Evolutionary conservation across 2,329 filamentous ascomycete species (phyloP).

Genomic region (Aspergillus sp.): DNA sequence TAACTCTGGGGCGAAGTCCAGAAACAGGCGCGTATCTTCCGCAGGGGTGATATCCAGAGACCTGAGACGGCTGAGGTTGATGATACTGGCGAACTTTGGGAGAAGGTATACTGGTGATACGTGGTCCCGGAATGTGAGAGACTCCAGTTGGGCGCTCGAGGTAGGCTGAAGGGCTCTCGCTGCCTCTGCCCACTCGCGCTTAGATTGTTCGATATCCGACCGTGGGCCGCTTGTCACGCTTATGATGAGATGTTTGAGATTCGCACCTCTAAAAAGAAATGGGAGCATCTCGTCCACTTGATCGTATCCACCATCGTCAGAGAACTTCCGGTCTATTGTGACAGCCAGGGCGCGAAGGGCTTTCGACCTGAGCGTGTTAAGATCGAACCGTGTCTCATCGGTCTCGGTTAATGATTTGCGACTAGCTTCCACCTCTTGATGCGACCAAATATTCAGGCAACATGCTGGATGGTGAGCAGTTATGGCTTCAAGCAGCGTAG

Average conservation of each 20-base stretch:
- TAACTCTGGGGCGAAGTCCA: too few species aligned
- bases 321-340: background rate
- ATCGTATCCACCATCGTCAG: background rate
- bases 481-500: background rate
- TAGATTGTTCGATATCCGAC: background rate
- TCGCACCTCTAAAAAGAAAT: background rate
- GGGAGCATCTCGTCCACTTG: background rate
- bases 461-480: constrained; percentile 10
- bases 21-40: background rate
- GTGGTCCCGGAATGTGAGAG: background rate
- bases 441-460: constrained; percentile 4
- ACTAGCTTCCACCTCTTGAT: constrained; percentile 1
- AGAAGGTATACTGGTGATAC: background rate
- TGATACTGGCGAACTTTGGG: background rate
- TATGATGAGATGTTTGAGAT: constrained; percentile 7
- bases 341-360: background rate
- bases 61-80: background rate
- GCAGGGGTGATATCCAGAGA: background rate
- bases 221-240: background rate
- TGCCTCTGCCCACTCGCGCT: background rate
- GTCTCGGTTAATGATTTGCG: background rate
- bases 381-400: background rate
- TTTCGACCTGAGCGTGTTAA: background rate
- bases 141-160: background rate
- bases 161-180: background rate